phyloP scores from a whole-genome alignment of 192 early-diverging fungal genomes.

The Thoreauomyces humboldtii region DNA sequence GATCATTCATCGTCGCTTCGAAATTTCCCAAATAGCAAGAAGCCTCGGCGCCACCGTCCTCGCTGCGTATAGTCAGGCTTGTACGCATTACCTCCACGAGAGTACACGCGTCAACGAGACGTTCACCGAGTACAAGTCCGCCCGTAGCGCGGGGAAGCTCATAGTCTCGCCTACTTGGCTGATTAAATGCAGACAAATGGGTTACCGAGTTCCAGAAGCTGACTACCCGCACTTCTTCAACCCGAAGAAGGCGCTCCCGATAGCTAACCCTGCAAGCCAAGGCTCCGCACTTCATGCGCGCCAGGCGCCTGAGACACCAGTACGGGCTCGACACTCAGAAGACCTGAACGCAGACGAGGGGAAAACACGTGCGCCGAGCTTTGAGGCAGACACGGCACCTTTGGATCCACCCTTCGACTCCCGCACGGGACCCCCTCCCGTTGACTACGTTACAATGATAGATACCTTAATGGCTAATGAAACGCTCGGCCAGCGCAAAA shows the following conservation, averaged over 20 bases:
- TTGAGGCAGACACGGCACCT: no score
- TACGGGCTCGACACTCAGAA: no score
- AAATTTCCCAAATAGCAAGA: slow-evolving; percentile 17
- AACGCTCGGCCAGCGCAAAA: background rate
- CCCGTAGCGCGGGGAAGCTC: slow-evolving; percentile 7
- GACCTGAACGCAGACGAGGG: no score
- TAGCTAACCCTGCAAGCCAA: slow-evolving; percentile 22
- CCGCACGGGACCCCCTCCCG: background rate
- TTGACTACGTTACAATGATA: background rate
- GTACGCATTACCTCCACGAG: slow-evolving; percentile 46
- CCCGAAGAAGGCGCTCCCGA: slow-evolving; percentile 25
- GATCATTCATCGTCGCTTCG: slow-evolving; percentile 14
- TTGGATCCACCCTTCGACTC: no score
- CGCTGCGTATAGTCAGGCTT: slow-evolving; percentile 28
- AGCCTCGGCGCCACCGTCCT: slow-evolving; percentile 35
- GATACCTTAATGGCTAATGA: background rate
- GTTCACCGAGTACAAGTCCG: slow-evolving; percentile 39
- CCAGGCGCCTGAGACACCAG: no score
- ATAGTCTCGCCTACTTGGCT: slow-evolving; percentile 45
- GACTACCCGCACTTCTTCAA: slow-evolving; percentile 48
- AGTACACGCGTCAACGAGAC: slow-evolving; percentile 28
- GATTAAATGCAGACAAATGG: slow-evolving; percentile 26
- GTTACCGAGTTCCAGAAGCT: slow-evolving; percentile 31
- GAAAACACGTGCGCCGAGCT: no score
- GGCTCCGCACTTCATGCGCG: no score